phyloP scores from a whole-genome alignment of 2,329 filamentous ascomycete genomes.

The Alternaria arbusti region DNA sequence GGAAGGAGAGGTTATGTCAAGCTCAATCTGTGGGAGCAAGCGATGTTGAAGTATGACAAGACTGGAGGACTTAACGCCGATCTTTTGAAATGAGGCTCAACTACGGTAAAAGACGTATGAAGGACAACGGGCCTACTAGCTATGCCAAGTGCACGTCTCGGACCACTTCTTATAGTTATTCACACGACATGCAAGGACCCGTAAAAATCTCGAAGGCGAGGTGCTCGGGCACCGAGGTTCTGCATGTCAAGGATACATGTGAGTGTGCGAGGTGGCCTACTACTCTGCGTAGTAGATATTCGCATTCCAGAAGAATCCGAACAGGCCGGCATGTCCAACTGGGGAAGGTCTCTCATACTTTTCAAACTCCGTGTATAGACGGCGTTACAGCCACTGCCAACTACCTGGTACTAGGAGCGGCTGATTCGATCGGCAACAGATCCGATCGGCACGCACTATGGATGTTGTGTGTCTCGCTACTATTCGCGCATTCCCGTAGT shows the following conservation, averaged over 20 bases:
- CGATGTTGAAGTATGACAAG: neutral
- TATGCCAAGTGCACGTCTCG: neutral
- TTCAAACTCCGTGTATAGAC: neutral
- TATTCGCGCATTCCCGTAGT: neutral
- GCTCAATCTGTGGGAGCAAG: neutral
- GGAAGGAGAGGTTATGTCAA: neutral
- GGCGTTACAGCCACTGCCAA: neutral
- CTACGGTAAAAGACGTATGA: neutral
- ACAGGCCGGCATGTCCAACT: neutral
- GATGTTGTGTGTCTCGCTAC: neutral
- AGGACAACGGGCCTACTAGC: neutral
- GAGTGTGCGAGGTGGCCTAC: neutral
- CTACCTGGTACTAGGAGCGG: neutral
- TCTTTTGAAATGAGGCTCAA: neutral
- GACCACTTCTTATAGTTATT: neutral
- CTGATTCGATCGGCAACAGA: neutral
- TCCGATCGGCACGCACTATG: neutral
- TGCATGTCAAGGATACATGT: neutral
- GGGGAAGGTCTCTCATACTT: neutral
- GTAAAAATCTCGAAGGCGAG: neutral
- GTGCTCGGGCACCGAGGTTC: neutral
- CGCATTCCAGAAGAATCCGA: neutral
- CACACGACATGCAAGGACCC: neutral
- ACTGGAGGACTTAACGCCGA: neutral
- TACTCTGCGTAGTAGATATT: neutral